Evolutionary conservation across 805 yeast species (phyloP).

Genomic region (Starmerella apicola): DNA sequence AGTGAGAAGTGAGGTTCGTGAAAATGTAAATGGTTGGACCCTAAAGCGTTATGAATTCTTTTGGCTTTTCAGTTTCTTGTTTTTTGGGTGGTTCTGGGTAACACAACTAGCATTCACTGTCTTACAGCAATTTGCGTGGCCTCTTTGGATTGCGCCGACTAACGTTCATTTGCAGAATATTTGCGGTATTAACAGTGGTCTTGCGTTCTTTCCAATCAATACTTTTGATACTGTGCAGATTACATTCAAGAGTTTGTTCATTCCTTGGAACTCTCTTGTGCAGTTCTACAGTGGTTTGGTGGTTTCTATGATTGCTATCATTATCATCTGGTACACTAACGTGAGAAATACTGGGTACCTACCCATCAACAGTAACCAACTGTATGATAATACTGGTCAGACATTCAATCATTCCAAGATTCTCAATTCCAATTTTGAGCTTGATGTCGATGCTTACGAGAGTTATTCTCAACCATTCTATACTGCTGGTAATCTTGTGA

Average conservation of each 20-base stretch:
- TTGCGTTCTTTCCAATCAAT: slow-evolving; percentile 42
- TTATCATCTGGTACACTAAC: slow-evolving; percentile 35
- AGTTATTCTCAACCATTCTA: slow-evolving; percentile 52
- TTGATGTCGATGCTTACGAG: slow-evolving; percentile 38
- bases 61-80: slow-evolving; percentile 32
- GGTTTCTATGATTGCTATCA: slow-evolving; percentile 25
- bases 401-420: not conserved
- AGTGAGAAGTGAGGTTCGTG: slow-evolving; percentile 31
- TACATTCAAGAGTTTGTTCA: slow-evolving; percentile 26
- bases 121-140: slow-evolving; percentile 50
- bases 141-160: slow-evolving; percentile 44
- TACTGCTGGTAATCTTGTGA: slow-evolving; percentile 45
- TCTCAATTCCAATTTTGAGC: no score
- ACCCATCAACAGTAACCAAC: slow-evolving; percentile 37
- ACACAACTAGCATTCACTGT: slow-evolving; percentile 56
- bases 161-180: slow-evolving; percentile 37
- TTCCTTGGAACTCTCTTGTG: slow-evolving; percentile 33
- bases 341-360: slow-evolving; percentile 39
- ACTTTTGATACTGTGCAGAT: slow-evolving; percentile 38
- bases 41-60: slow-evolving; percentile 41
- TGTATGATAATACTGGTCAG: slow-evolving; percentile 23
- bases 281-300: slow-evolving; percentile 30
- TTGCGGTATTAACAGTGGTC: slow-evolving; percentile 37
- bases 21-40: slow-evolving; percentile 46
- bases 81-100: slow-evolving; percentile 48